These are phyloP conservation scores for Alternaria metachromatica DNA, from an alignment of 2,329 filamentous ascomycete genomes.

Conservation along the genomic window DNA sequence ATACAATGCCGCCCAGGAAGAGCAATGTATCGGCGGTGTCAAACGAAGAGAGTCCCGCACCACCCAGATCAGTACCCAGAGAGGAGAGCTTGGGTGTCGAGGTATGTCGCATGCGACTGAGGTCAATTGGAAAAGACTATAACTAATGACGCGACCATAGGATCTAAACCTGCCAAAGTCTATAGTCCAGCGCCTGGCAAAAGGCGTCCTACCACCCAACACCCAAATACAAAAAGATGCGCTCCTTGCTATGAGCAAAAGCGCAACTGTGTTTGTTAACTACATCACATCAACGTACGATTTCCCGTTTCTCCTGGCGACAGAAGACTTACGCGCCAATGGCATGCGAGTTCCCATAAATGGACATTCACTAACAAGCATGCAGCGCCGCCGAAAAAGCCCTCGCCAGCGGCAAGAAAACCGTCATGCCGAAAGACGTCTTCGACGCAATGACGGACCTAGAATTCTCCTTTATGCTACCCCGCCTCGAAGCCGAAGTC, in stretches of 20 bases:
- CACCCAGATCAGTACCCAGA: slow-evolving; percentile 31
- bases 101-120: slow-evolving; percentile 33
- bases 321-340: background rate
- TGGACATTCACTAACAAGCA: slow-evolving; percentile 2
- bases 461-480: slow-evolving; percentile 75
- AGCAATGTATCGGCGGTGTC: slow-evolving; percentile 53
- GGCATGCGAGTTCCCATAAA: background rate
- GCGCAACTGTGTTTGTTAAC: slow-evolving; percentile 83
- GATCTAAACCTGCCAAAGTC: slow-evolving; percentile 81
- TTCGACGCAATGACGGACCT: slow-evolving; percentile 78
- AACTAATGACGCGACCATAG: slow-evolving; percentile 13
- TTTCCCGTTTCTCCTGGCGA: background rate
- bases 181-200: slow-evolving; percentile 79
- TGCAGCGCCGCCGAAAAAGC: slow-evolving; percentile 76
- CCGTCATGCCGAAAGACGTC: slow-evolving; percentile 76
- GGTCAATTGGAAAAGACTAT: background rate
- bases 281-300: slow-evolving; percentile 76
- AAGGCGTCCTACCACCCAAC: slow-evolving; percentile 79
- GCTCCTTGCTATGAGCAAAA: slow-evolving; percentile 78
- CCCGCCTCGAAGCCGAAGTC: slow-evolving; percentile 76
- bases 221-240: slow-evolving; percentile 86
- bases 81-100: slow-evolving; percentile 55
- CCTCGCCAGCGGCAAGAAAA: slow-evolving; percentile 72
- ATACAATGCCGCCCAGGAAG: slow-evolving; percentile 56
- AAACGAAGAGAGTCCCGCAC: slow-evolving; percentile 44